Evolutionary conservation across 306 rosid species (phyloP), one percentile per base, ranked within the genome.

Genomic region (Quercus rubra): DNA sequence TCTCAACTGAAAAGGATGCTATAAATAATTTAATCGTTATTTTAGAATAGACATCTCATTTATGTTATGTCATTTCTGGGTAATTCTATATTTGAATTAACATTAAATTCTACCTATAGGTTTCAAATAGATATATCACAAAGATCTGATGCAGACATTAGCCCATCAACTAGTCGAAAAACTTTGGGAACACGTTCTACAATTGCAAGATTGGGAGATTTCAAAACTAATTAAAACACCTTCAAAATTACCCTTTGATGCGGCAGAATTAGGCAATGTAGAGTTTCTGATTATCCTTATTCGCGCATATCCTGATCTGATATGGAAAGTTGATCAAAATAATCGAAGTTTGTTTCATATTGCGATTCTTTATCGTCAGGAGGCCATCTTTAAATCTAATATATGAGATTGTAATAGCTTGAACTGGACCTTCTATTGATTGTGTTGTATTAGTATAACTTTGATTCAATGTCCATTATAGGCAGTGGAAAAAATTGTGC

Each of bases 211-310:
- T 1, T 5, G 15, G 0, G 7, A 58, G 2, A 69, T 80, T 59
- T 25, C 52, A 23, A 3, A 20, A 2, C 49, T 84, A 38, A 68
- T 80, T 19, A 20, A 9, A 21, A 1, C 1, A 9, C 87, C 82
- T 3, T n/a, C 79, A 14, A 71, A 77, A 1, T 17, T 77, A 69
- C 13, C 80, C 11, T 70, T 77, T 41, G 77, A 73, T 19, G 87
- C 80, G 11, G 69, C 85, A 5, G 11, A 55, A 10, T 52, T 52
- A 13, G 87, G 87, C 6, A 84, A 80, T 59, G 55, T 55, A 31
- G 84, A 84, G 72, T 80, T 84, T 19, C 38, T 84, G 56, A 67
- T 59, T 14, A 38, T 9, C 6, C 82, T 84, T 12, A 78, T 77
- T 30, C 7, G 33, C 21, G 8, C 63, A 13, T 74, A 77, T 55